Evolutionary conservation across 768 basidiomycete species (phyloP), one percentile per base, ranked within the genome.

Genomic region (Termitomyces sp.): DNA sequence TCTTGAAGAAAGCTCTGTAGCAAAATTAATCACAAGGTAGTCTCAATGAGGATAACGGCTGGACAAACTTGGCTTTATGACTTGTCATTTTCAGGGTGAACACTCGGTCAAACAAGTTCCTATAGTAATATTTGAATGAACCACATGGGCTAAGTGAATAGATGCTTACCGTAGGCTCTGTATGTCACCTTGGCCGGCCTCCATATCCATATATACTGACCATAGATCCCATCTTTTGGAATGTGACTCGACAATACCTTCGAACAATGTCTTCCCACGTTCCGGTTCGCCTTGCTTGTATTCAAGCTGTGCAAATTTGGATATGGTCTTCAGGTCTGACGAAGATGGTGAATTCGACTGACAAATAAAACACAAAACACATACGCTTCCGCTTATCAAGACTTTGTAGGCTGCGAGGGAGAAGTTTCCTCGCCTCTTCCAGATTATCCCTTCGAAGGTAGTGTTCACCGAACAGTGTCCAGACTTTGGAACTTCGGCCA

Each of bases 161-260:
- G 14, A 11, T 52, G 70, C 81, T 38, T 71, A 91, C 92, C 94
- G 79, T 56, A 94, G 72, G 64, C 83, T 86, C 67, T 90, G 89
- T 32, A 97, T 87, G 72, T 96, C 88, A 14, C 81, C 76, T 72
- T 89, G 88, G 37, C 83, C 82, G 5, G 87, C 88, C 71, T 98
- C 93, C 90, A 97, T 96, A 72, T 99, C 97, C 74, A 98, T 88
- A 74, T 99, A 99, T 54, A 98, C 79, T 45, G 88, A 91, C 96
- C 97, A 98, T 53, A 98, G 77, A 69, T 98, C 95, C 83, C 95
- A 89, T 59, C 94, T 85, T 75, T 96, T 98, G 4, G 94, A 89
- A 77, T 98, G 94, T 14, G 92, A 93, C 74, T 97, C 96, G 48
- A 98, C 79, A 65, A 99, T 92, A 48, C 96, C 97, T 71, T 98